These are phyloP conservation scores for Leishmania major DNA, from an alignment of 208 protist species.

Conservation along the genomic window DNA sequence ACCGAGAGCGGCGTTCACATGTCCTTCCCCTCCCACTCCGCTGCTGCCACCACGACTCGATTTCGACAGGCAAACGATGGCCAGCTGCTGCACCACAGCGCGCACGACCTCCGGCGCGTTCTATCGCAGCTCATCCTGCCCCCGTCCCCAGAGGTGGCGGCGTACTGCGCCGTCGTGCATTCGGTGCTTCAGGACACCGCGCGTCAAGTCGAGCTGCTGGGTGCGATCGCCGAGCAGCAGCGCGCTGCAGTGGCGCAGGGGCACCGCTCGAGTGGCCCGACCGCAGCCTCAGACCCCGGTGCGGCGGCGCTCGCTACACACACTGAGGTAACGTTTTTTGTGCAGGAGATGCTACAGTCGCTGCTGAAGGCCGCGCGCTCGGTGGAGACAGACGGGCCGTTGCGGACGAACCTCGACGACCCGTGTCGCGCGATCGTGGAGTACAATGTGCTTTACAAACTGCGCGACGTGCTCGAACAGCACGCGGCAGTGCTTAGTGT, in stretches of 20 bases:
- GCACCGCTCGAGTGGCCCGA: background rate
- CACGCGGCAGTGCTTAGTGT: conserved; percentile 27
- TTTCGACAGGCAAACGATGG: conserved; percentile 25
- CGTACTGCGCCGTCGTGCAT: conserved; percentile 45
- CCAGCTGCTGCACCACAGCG: conserved; percentile 29
- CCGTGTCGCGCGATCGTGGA: conserved; percentile 47
- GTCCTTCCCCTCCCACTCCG: conserved; percentile 8
- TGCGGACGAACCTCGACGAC: conserved; percentile 55
- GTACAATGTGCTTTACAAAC: conserved; percentile 52
- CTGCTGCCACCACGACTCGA: background rate
- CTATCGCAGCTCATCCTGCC: conserved; percentile 62
- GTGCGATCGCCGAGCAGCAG: conserved; percentile 41
- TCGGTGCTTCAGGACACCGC: conserved; percentile 44
- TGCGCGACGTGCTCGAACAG: conserved; percentile 44
- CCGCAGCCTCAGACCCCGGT: background rate
- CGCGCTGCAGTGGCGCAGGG: background rate
- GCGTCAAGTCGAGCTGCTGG: conserved; percentile 56
- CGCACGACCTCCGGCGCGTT: conserved; percentile 46
- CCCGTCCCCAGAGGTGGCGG: conserved; percentile 57
- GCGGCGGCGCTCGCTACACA: background rate
- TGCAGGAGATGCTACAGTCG: conserved; percentile 38
- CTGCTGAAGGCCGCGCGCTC: conserved; percentile 34
- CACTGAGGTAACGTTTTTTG: conserved; percentile 2
- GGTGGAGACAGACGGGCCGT: conserved; percentile 20
- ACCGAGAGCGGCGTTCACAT: background rate